phyloP scores from a whole-genome alignment of 2,329 filamentous ascomycete genomes.

The Nemania serpens region DNA sequence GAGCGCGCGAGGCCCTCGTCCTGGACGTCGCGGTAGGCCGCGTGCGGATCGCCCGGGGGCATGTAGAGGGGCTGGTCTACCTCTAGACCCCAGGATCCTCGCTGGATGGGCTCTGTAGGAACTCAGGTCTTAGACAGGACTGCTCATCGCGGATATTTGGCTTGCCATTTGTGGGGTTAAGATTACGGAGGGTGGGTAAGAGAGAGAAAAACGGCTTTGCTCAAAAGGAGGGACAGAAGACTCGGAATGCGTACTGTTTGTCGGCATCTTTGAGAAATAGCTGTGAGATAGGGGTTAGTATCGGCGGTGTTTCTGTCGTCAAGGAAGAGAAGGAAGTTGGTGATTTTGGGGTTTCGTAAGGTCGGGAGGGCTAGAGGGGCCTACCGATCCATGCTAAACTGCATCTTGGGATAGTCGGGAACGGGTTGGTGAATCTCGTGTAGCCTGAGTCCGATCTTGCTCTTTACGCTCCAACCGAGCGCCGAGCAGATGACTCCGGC shows the following conservation, averaged over 20 bases:
- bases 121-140: not conserved
- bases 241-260: constrained; percentile 50
- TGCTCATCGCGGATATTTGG: not conserved
- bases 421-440: constrained; percentile 74
- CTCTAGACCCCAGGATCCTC: constrained; percentile 84
- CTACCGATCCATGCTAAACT: constrained; percentile 82
- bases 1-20: constrained; percentile 58
- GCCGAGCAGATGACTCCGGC: constrained; percentile 79
- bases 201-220: not conserved
- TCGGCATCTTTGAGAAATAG: constrained; percentile 80
- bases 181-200: not conserved
- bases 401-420: constrained; percentile 88
- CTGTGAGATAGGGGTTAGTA: constrained; percentile 45
- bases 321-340: not conserved
- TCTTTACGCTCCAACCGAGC: constrained; percentile 77
- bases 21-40: constrained; percentile 62
- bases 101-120: constrained; percentile 67
- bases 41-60: constrained; percentile 69
- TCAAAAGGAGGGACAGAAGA: not conserved
- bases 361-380: constrained; percentile 27
- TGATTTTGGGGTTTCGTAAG: not conserved
- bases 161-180: not conserved
- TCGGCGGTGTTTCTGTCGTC: not conserved
- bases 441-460: constrained; percentile 73
- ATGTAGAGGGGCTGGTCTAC: constrained; percentile 76